Percentiles rank a stretch among this genome's conserved stretches.
phyloP scores from a whole-genome alignment of 305 asterid species.

The Euphrasia arctica region DNA sequence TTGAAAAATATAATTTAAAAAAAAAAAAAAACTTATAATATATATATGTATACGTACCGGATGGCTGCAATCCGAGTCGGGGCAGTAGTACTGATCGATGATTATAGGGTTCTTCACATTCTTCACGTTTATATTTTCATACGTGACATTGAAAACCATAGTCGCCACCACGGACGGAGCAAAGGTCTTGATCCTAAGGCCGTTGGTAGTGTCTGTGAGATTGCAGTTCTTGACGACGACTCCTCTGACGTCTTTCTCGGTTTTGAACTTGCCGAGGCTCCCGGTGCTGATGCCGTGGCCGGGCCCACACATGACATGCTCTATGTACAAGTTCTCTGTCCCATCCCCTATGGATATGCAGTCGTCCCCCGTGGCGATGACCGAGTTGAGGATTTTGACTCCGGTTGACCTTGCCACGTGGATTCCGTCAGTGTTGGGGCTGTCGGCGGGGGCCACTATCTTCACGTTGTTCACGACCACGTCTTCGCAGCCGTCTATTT shows the following conservation, averaged over 20 bases:
- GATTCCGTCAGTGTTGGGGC: conserved; percentile 49
- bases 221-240: conserved; percentile 26
- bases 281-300: conserved; percentile 54
- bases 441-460: conserved; percentile 31
- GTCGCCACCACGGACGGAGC: conserved; percentile 10
- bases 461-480: conserved; percentile 1
- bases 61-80: too few species aligned
- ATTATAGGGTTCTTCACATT: conserved; percentile 26
- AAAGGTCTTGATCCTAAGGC: conserved; percentile 36
- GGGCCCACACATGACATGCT: conserved; percentile 26
- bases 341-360: conserved; percentile 41
- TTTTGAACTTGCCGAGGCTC: conserved; percentile 31
- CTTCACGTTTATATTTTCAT: conserved; percentile 6
- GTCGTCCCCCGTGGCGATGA: conserved; percentile 40
- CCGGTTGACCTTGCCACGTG: conserved; percentile 27
- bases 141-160: conserved; percentile 16
- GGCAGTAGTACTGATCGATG: conserved; percentile 25
- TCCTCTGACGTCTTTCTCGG: conserved; percentile 29
- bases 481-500: not conserved
- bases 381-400: not conserved
- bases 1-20: too few species aligned
- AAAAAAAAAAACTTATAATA: too few species aligned
- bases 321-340: conserved; percentile 19
- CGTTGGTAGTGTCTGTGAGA: conserved; percentile 30
- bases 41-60: too few species aligned